phyloP scores from a whole-genome alignment of 176 grass and related monocot genomes.

The Canna indica region DNA sequence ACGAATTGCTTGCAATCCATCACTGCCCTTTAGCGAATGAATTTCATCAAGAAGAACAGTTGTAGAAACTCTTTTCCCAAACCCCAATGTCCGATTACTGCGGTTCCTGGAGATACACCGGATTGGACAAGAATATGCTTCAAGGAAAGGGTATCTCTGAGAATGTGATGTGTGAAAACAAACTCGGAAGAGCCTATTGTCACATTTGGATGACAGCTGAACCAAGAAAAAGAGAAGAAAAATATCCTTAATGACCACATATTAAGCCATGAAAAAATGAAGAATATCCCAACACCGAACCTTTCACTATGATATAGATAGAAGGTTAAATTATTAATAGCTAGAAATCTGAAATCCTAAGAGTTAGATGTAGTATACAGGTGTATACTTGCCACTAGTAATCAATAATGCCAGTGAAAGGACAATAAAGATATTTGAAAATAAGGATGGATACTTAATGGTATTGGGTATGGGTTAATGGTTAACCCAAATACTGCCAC shows the following conservation, averaged over 20 bases:
- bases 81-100: conserved; percentile 20
- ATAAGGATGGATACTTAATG: too few relatives aligned
- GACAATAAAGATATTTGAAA: too few relatives aligned
- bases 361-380: not conserved
- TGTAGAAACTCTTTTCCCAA: conserved; percentile 38
- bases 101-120: conserved; percentile 87
- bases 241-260: not conserved
- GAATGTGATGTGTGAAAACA: conserved; percentile 44
- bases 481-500: too few relatives aligned
- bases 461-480: too few relatives aligned
- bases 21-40: conserved; percentile 27
- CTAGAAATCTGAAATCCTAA: not conserved
- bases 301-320: not conserved
- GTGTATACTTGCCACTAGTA: not conserved
- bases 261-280: not conserved
- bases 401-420: not conserved
- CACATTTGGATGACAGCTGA: conserved; percentile 96
- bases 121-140: conserved; percentile 73
- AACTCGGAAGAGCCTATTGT: conserved; percentile 90
- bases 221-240: conserved; percentile 9
- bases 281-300: not conserved
- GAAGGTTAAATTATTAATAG: not conserved
- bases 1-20: conserved; percentile 23
- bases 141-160: conserved; percentile 74
- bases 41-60: conserved; percentile 29